Base-by-base conservation (phyloP, 73 alveolate species). In the Paramecium bursaria region DNA sequence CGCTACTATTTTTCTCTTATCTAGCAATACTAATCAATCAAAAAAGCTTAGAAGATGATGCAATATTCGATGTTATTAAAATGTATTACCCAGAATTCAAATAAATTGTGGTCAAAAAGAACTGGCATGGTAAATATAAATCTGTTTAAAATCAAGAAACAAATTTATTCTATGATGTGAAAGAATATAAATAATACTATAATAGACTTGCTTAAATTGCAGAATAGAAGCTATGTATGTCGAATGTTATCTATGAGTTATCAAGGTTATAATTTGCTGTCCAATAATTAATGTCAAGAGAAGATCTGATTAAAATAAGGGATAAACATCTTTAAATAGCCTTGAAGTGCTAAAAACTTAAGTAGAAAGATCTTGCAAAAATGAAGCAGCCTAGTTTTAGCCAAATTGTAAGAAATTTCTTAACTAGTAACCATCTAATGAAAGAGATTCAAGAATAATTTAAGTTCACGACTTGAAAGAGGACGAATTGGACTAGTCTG, bases 41-140 rank as follows among this genome's bases (percentile, higher is more conserved):
- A 30, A 27, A 30, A n/a, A 3, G 33, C 21, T 57, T 57, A 57
- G 76, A 57, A 21, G 33, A 57, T 7, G 49, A 57, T 30, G 27
- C 76, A 1, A 57, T 57, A 15, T 10, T 1, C 13, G 33, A 57
- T 3, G 76, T 57, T 57, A 57, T 57, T 57, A 7, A 57, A 57
- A 57, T 57, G 76, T 57, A 57, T 57, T 57, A 57, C 33, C 76
- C 76, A 25, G 76, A 57, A 57, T 27, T 27, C 19, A 17, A 10
- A 23, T 30, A 57, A 10, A 57, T 57, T 42, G 15, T 19, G 33
- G 17, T n/a, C n/a, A 2, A 0, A 23, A 5, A 57, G 19, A 57
- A 57, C 33, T 57, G 76, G 76, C 33, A 27, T 13, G 76, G 76
- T 4, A 27, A 57, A 30, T 39, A 39, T 6, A 67, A 39, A 3